A percentile compares a stretch with the other conserved stretches of the same genome.
phyloP scores from a whole-genome alignment of 2,329 filamentous ascomycete genomes.

The Ophiostoma fasciatum region DNA sequence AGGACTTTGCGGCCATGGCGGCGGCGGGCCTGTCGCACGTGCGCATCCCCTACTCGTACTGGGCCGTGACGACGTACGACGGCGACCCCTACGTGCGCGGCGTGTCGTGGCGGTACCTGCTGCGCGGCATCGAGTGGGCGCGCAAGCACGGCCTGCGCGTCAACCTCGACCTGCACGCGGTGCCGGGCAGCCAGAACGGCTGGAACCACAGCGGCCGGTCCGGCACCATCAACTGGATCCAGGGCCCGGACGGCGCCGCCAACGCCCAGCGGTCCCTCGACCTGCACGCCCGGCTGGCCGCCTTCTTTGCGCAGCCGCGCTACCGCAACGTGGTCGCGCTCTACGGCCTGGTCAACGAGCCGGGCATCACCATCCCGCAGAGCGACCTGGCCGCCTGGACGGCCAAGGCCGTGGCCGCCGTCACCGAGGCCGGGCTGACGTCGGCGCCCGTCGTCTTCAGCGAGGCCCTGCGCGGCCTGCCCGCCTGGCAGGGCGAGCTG shows the following conservation, averaged over 20 bases:
- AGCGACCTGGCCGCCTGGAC: constrained; percentile 58
- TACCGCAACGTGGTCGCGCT: constrained; percentile 87
- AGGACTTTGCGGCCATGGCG: constrained; percentile 71
- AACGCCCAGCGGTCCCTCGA: constrained; percentile 76
- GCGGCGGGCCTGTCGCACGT: constrained; percentile 88
- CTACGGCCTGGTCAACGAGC: constrained; percentile 92
- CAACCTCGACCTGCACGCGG: constrained; percentile 80
- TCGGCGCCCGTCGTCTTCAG: constrained; percentile 92
- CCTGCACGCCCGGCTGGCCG: constrained; percentile 70
- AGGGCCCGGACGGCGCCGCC: constrained; percentile 65
- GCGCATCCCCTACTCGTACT: constrained; percentile 88
- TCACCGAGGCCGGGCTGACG: too few species aligned
- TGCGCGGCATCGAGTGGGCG: constrained; percentile 85
- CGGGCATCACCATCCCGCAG: constrained; percentile 63
- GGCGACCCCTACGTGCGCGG: constrained; percentile 77
- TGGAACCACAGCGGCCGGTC: constrained; percentile 91
- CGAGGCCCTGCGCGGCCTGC: constrained; percentile 84
- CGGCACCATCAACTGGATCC: constrained; percentile 73
- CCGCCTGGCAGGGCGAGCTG: constrained; percentile 86
- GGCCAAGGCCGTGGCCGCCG: too few species aligned
- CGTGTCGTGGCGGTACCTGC: constrained; percentile 82
- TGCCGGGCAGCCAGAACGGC: constrained; percentile 88
- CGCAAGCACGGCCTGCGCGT: constrained; percentile 83
- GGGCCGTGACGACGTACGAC: constrained; percentile 76
- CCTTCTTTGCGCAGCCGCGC: constrained; percentile 85